Percentiles rank a stretch among this genome's conserved stretches.
Evolutionary conservation across 345 rosid species (phyloP).

Genomic region (Gossypium thurberi): DNA sequence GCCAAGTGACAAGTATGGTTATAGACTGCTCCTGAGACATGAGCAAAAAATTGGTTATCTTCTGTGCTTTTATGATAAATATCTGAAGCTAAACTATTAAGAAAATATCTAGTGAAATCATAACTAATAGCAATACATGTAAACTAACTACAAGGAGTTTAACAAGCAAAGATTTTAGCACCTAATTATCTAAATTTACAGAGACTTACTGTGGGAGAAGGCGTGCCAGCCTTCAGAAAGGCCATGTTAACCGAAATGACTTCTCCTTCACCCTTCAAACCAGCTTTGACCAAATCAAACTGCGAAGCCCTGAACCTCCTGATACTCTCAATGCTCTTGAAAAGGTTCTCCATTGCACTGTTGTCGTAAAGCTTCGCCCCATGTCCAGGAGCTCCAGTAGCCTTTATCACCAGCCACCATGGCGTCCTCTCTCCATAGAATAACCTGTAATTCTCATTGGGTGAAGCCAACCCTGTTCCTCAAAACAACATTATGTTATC

Average conservation of each 20-base stretch:
- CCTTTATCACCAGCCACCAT: conserved; percentile 87
- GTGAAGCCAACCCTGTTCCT: conserved; percentile 68
- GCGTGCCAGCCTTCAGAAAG: conserved; percentile 88
- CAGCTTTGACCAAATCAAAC: conserved; percentile 83
- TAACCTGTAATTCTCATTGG: conserved; percentile 52
- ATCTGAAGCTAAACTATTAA: background rate
- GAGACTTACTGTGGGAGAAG: conserved; percentile 76
- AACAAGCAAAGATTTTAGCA: background rate
- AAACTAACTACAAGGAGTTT: background rate
- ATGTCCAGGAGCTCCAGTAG: conserved; percentile 90
- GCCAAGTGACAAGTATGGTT: background rate
- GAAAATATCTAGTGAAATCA: background rate
- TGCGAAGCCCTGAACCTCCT: conserved; percentile 88
- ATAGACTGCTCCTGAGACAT: background rate
- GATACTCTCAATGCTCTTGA: conserved; percentile 71
- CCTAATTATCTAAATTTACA: background rate
- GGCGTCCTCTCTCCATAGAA: conserved; percentile 81
- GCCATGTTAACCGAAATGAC: conserved; percentile 77
- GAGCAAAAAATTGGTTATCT: background rate
- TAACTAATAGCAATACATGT: background rate
- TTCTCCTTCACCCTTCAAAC: conserved; percentile 76
- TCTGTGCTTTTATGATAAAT: background rate
- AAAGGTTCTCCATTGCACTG: conserved; percentile 84
- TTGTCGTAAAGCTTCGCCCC: conserved; percentile 92
- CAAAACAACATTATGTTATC: background rate